Conservation (phyloP, 2,329 filamentous ascomycete species). For the Ceratocystis alfenasii region DNA sequence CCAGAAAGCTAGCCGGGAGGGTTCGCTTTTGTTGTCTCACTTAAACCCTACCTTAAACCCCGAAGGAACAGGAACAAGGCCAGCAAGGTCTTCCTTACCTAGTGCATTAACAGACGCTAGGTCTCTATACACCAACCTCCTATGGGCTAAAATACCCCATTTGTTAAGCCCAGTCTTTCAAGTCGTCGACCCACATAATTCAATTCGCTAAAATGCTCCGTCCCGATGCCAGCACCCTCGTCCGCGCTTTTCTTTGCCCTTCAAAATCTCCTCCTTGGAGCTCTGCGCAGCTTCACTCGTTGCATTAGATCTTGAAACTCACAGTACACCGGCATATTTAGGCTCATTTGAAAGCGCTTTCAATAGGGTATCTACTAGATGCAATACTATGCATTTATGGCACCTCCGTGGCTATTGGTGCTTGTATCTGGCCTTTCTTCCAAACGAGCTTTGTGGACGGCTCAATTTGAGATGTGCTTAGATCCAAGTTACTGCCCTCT, state of each 20-base stretch:
- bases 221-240: slow-evolving; percentile 18
- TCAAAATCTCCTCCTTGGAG: slow-evolving; percentile 16
- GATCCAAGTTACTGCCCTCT: not conserved
- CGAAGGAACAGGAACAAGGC: slow-evolving; percentile 14
- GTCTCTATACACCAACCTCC: not conserved
- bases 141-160: not conserved
- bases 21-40: slow-evolving; percentile 8
- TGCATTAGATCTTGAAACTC: not conserved
- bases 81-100: not conserved
- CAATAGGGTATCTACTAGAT: not conserved
- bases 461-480: slow-evolving; percentile 1
- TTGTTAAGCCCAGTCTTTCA: slow-evolving; percentile 11
- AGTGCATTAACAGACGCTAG: slow-evolving; percentile 4
- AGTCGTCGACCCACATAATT: slow-evolving; percentile 12
- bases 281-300: not conserved
- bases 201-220: slow-evolving; percentile 21
- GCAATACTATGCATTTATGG: no score
- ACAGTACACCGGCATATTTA: slow-evolving; percentile 11
- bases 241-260: slow-evolving; percentile 17
- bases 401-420: not conserved
- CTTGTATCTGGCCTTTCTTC: not conserved
- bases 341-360: slow-evolving; percentile 18
- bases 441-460: not conserved
- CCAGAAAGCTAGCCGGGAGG: not conserved
- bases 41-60: slow-evolving; percentile 9